These are phyloP conservation scores for Colletotrichum karsti DNA, from an alignment of 2,329 filamentous ascomycete species.

Conservation along the genomic window DNA sequence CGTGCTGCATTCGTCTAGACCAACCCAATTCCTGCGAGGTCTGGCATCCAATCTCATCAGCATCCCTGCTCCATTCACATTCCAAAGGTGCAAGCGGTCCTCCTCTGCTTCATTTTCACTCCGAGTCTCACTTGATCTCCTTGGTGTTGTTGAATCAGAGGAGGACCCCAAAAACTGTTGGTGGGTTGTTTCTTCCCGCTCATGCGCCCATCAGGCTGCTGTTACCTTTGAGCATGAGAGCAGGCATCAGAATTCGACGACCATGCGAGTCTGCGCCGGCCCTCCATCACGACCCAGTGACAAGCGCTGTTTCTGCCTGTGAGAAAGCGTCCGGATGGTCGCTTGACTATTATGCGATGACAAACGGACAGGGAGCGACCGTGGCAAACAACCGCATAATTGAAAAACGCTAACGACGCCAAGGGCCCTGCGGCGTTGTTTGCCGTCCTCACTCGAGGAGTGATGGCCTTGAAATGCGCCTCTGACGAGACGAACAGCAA, in stretches of 20 bases:
- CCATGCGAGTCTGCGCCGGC: neutral
- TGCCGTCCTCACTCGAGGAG: neutral
- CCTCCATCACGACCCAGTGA: neutral
- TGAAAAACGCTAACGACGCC: neutral
- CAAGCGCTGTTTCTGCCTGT: neutral
- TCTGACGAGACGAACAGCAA: neutral
- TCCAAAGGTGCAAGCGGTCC: conserved; percentile 12
- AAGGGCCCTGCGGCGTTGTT: neutral
- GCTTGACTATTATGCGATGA: conserved; percentile 6
- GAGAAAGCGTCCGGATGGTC: neutral
- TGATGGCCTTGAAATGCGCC: neutral
- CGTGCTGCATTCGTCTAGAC: conserved; percentile 27
- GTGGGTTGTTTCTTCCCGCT: neutral
- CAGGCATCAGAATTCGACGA: neutral
- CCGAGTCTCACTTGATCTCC: conserved; percentile 18
- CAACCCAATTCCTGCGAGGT: conserved; percentile 19
- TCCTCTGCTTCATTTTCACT: neutral
- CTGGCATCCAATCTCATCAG: conserved; percentile 22
- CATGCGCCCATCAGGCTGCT: neutral
- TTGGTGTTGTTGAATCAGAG: neutral
- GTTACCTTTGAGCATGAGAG: neutral
- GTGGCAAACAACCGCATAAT: neutral
- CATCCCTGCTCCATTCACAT: conserved; percentile 21
- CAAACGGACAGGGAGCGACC: neutral
- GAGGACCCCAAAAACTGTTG: neutral